Percentiles rank a stretch among this genome's conserved stretches.
Conservation (phyloP, 2,329 filamentous ascomycete species). For the Aspergillus awamori region DNA sequence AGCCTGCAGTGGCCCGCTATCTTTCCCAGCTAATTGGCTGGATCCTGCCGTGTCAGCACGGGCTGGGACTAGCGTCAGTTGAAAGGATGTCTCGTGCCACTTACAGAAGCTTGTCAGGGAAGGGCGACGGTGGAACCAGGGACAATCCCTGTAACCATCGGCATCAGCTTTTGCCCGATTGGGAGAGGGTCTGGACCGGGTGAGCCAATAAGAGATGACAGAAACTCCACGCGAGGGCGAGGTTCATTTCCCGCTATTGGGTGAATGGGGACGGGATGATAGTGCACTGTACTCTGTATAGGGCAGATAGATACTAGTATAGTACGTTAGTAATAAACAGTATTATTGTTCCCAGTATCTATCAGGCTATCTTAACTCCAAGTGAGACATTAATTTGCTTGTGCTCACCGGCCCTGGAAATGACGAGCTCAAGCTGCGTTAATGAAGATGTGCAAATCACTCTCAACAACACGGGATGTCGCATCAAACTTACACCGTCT, state of each 20-base stretch:
- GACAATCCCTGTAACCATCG: conserved; percentile 11
- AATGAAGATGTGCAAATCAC: background rate
- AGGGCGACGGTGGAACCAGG: conserved; percentile 2
- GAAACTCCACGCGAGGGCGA: conserved; percentile 3
- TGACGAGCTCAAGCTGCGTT: background rate
- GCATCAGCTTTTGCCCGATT: conserved; percentile 9
- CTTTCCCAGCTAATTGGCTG: background rate
- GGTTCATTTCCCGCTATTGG: conserved; percentile 4
- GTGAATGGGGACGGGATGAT: background rate
- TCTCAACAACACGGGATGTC: background rate
- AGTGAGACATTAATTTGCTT: conserved; percentile 8
- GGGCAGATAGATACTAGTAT: background rate
- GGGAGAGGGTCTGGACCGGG: conserved; percentile 1
- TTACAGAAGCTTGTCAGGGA: conserved; percentile 24
- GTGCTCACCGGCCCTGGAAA: no score
- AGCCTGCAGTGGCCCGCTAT: conserved; percentile 1
- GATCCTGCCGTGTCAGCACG: conserved; percentile 22
- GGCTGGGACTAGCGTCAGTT: conserved; percentile 19
- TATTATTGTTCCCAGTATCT: no score
- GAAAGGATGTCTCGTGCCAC: conserved; percentile 27
- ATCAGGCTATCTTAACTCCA: no score
- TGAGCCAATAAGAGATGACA: conserved; percentile 9
- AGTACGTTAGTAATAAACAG: no score
- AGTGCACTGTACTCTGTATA: background rate
- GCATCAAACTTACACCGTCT: no score